Conservation (phyloP, 148 eudicot species). For the Rhododendron ferrugineum region DNA sequence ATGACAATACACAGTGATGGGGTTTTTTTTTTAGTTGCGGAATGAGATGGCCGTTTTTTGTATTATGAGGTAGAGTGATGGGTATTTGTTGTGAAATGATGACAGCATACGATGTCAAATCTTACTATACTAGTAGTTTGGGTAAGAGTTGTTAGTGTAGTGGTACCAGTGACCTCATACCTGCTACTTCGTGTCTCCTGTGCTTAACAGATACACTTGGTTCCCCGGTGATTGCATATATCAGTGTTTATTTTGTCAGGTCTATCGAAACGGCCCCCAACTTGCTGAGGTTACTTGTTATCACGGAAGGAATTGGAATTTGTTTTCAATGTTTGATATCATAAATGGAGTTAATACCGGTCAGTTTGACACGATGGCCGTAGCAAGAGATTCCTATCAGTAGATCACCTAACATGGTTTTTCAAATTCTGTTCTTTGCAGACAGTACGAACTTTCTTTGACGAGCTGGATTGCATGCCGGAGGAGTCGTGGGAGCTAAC, state of each 20-base stretch:
- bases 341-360: background rate
- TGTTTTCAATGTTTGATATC: background rate
- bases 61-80: background rate
- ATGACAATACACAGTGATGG: background rate
- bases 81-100: background rate
- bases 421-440: background rate
- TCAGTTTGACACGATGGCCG: background rate
- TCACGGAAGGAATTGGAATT: background rate
- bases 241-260: background rate
- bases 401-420: background rate
- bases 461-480: background rate
- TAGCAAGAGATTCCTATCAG: background rate
- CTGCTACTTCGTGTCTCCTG: background rate
- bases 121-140: background rate
- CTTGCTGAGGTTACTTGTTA: background rate
- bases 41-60: background rate
- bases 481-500: background rate
- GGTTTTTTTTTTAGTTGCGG: background rate
- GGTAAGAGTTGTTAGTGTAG: background rate
- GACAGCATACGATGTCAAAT: background rate
- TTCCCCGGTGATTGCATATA: background rate
- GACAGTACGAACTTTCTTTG: background rate
- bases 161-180: background rate
- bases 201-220: background rate
- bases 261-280: fast-evolving